phyloP scores from a whole-genome alignment of 441 rosid species.

The Viola pubescens region DNA sequence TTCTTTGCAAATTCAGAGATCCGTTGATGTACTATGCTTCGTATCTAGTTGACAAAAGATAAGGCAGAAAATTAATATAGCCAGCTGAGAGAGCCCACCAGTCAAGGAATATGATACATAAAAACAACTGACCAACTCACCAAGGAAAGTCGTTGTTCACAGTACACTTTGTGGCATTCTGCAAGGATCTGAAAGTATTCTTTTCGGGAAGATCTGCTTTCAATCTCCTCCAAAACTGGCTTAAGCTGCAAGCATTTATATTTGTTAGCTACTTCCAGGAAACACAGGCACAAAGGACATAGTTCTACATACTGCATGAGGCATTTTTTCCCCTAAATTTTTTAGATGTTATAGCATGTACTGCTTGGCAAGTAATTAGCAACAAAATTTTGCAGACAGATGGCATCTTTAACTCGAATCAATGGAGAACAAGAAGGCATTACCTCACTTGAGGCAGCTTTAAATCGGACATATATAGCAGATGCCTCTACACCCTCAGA shows the following conservation, averaged over 20 bases:
- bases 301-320: slow-evolving; percentile 1
- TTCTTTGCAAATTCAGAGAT: slow-evolving; percentile 86
- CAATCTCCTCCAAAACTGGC: slow-evolving; percentile 82
- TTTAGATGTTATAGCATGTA: background rate
- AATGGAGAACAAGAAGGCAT: slow-evolving; percentile 11
- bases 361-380: background rate
- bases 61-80: slow-evolving; percentile 16
- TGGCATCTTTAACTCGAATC: slow-evolving; percentile 10
- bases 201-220: slow-evolving; percentile 87
- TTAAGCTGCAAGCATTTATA: slow-evolving; percentile 60
- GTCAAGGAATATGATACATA: slow-evolving; percentile 1
- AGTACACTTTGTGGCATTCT: slow-evolving; percentile 89
- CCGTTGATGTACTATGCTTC: slow-evolving; percentile 85
- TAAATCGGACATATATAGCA: slow-evolving; percentile 83
- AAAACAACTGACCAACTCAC: slow-evolving; percentile 38
- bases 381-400: background rate
- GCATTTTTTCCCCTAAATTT: background rate
- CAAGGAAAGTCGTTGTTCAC: slow-evolving; percentile 91
- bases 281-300: slow-evolving; percentile 2
- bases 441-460: slow-evolving; percentile 97
- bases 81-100: slow-evolving; percentile 15
- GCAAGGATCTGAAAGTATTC: slow-evolving; percentile 78
- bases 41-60: slow-evolving; percentile 42
- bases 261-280: slow-evolving; percentile 11
- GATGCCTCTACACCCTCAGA: slow-evolving; percentile 98